Evolutionary conservation across 768 basidiomycete genomes (phyloP).

Genomic region (Pulveroboletus ravenelii): DNA sequence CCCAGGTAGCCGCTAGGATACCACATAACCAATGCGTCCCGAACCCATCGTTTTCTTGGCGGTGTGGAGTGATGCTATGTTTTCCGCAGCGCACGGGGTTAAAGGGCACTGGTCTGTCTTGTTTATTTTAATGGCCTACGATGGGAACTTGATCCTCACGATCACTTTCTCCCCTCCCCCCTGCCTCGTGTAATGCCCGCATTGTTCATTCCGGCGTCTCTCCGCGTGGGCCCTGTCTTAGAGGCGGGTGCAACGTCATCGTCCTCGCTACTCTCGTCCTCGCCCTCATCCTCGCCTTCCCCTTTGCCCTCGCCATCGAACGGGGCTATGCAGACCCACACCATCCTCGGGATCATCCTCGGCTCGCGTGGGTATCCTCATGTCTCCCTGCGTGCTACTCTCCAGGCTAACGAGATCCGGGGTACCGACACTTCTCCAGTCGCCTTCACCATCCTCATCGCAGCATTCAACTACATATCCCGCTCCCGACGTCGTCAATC

Average conservation of each 20-base stretch:
- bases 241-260: not conserved
- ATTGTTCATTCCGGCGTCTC: not conserved
- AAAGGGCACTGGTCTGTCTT: too few relatives aligned
- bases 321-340: constrained; percentile 5
- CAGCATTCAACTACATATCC: not conserved
- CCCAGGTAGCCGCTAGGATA: too few relatives aligned
- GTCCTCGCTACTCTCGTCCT: too few relatives aligned
- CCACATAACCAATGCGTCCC: too few relatives aligned
- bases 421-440: constrained; percentile 7
- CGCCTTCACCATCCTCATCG: constrained; percentile 11
- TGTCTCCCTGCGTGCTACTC: not conserved
- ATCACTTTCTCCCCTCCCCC: too few relatives aligned
- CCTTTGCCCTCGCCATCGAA: not conserved
- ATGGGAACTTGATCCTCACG: too few relatives aligned
- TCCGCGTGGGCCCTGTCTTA: not conserved
- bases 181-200: not conserved
- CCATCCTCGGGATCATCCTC: constrained; percentile 9
- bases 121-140: too few relatives aligned
- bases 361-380: constrained; percentile 9
- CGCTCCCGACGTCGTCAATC: not conserved
- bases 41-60: too few relatives aligned
- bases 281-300: too few relatives aligned
- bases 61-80: too few relatives aligned
- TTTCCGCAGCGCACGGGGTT: too few relatives aligned
- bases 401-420: not conserved